Percentiles rank a stretch among this genome's conserved stretches.
Evolutionary conservation across 2,329 filamentous ascomycete species (phyloP).

Genomic region (Stagonosporopsis chrysanthemi): DNA sequence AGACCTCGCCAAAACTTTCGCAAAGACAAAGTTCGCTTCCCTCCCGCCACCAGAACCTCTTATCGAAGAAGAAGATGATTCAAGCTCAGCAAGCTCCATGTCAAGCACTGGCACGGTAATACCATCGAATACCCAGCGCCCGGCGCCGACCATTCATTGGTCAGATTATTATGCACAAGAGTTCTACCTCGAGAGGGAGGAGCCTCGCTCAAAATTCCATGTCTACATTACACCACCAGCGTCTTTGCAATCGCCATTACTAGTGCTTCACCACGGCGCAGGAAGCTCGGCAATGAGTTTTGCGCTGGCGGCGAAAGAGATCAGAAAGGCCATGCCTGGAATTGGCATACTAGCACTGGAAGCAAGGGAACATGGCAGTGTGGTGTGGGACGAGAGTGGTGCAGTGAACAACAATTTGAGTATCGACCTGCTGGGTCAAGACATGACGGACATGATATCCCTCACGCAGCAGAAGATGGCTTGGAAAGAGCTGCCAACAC

Average conservation of each 20-base stretch:
- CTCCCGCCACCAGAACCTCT: slow-evolving; percentile 62
- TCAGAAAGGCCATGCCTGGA: slow-evolving; percentile 76
- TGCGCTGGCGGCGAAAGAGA: slow-evolving; percentile 78
- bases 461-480: slow-evolving; percentile 72
- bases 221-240: slow-evolving; percentile 84
- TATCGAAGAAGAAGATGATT: slow-evolving; percentile 58
- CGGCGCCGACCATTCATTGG: slow-evolving; percentile 73
- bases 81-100: slow-evolving; percentile 74
- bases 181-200: slow-evolving; percentile 69
- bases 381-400: slow-evolving; percentile 51
- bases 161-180: slow-evolving; percentile 91
- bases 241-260: slow-evolving; percentile 74
- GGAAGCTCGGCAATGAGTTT: slow-evolving; percentile 94
- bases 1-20: slow-evolving; percentile 79
- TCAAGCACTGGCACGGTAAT: slow-evolving; percentile 93
- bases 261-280: slow-evolving; percentile 94
- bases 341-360: slow-evolving; percentile 87
- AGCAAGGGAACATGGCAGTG: slow-evolving; percentile 83
- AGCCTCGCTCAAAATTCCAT: slow-evolving; percentile 70
- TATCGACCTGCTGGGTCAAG: slow-evolving; percentile 74
- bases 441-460: slow-evolving; percentile 74
- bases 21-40: slow-evolving; percentile 74
- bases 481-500: slow-evolving; percentile 76
- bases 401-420: slow-evolving; percentile 68
- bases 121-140: slow-evolving; percentile 74